Percentiles rank a stretch among this genome's conserved stretches.
Conservation (phyloP, 2,329 filamentous ascomycete genomes). For the Ophiocordyceps sinensis region DNA sequence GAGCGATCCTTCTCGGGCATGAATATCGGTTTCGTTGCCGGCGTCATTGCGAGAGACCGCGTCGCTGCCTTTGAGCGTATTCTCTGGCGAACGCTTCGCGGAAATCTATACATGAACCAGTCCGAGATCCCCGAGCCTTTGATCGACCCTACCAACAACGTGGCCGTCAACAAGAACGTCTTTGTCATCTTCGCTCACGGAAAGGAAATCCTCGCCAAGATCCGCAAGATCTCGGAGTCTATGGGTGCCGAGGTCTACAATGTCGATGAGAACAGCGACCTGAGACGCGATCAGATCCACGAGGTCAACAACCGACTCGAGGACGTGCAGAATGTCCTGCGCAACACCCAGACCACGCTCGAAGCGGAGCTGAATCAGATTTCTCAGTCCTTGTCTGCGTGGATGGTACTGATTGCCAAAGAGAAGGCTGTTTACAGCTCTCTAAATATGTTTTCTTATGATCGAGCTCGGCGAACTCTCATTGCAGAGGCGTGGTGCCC, state of each 20-base stretch:
- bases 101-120: slow-evolving; percentile 99
- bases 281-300: slow-evolving; percentile 88
- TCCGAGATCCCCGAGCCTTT: slow-evolving; percentile 92
- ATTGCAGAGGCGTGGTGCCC: slow-evolving; percentile 98
- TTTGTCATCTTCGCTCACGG: slow-evolving; percentile 99
- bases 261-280: slow-evolving; percentile 93
- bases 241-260: slow-evolving; percentile 91
- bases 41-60: slow-evolving; percentile 84
- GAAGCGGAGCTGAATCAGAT: slow-evolving; percentile 90
- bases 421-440: slow-evolving; percentile 97
- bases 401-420: slow-evolving; percentile 96
- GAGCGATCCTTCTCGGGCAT: slow-evolving; percentile 88
- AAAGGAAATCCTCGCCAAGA: slow-evolving; percentile 96
- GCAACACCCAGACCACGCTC: slow-evolving; percentile 88
- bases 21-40: slow-evolving; percentile 97
- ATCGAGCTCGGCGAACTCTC: slow-evolving; percentile 84
- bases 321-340: slow-evolving; percentile 82
- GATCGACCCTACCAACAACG: slow-evolving; percentile 82
- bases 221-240: slow-evolving; percentile 96
- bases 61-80: slow-evolving; percentile 95
- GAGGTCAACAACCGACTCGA: slow-evolving; percentile 90
- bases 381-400: slow-evolving; percentile 78
- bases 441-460: slow-evolving; percentile 91
- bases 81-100: slow-evolving; percentile 89
- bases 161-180: slow-evolving; percentile 89